These are phyloP conservation scores for Atalantia buxifolia DNA, from an alignment of 345 rosid species.

Conservation along the genomic window DNA sequence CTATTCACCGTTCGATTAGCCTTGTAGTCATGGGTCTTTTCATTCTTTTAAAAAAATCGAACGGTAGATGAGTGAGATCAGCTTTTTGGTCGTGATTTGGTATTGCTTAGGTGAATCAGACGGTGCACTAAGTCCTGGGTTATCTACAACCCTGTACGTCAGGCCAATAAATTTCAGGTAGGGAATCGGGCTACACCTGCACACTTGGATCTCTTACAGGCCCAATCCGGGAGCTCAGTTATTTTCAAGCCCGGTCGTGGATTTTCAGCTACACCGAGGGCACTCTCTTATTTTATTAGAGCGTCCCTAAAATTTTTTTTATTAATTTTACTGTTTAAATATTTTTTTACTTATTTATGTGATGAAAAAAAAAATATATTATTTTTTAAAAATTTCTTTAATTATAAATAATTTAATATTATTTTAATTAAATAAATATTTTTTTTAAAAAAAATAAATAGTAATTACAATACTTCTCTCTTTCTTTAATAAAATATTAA, in stretches of 20 bases:
- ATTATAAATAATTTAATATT: no score
- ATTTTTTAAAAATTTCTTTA: no score
- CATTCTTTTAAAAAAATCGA: not conserved
- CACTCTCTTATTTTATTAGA: rapidly evolving
- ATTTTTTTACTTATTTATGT: no score
- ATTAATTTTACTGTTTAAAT: no score
- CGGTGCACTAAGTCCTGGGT: not conserved
- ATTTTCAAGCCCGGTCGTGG: no score
- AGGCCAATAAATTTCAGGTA: not conserved
- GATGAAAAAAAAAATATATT: no score
- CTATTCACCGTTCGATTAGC: not conserved
- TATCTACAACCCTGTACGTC: not conserved
- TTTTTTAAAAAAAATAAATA: no score
- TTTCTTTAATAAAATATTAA: no score
- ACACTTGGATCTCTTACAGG: not conserved
- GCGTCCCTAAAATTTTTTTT: rapidly evolving
- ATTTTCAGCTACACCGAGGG: no score
- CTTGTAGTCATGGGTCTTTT: not conserved
- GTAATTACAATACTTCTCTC: no score
- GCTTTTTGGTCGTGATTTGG: not conserved
- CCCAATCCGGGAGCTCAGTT: not conserved
- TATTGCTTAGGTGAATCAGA: not conserved
- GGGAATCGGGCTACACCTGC: not conserved
- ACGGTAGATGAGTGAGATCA: not conserved
- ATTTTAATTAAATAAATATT: no score